These are phyloP conservation scores for Pichia membranifaciens DNA, from an alignment of 805 yeast species.

Conservation along the genomic window DNA sequence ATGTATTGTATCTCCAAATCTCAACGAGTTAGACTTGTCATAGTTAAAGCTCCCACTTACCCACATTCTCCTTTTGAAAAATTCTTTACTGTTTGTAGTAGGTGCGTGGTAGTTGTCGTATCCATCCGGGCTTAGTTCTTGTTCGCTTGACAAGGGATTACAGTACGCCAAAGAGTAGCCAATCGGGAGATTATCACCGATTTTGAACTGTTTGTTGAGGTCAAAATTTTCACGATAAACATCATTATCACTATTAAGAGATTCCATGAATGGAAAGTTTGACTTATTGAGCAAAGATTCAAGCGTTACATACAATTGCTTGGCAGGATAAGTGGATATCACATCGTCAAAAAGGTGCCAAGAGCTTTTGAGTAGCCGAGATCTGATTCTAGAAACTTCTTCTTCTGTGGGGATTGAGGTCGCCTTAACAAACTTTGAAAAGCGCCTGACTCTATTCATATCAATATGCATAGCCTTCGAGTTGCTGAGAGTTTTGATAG, in stretches of 20 bases:
- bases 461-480: too few relatives aligned
- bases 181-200: slow-evolving; percentile 27
- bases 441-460: background rate
- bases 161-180: slow-evolving; percentile 68
- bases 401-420: background rate
- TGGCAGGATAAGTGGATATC: slow-evolving; percentile 24
- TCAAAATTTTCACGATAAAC: background rate
- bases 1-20: slow-evolving; percentile 32
- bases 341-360: slow-evolving; percentile 27
- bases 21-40: slow-evolving; percentile 26
- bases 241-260: background rate
- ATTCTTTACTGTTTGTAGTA: slow-evolving; percentile 17
- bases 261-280: slow-evolving; percentile 15
- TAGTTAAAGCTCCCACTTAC: slow-evolving; percentile 57
- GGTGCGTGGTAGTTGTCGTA: slow-evolving; percentile 79
- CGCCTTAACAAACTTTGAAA: background rate
- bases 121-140: slow-evolving; percentile 59
- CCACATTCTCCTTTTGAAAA: slow-evolving; percentile 70
- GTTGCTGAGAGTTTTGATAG: too few relatives aligned
- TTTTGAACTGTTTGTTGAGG: slow-evolving; percentile 14
- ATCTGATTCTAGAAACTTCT: slow-evolving; percentile 12
- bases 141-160: slow-evolving; percentile 49
- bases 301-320: slow-evolving; percentile 25
- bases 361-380: slow-evolving; percentile 13
- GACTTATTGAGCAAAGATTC: slow-evolving; percentile 21